Evolutionary conservation across 768 basidiomycete species (phyloP), one percentile per base, ranked within the genome.

Genomic region (Lactarius tabidus): DNA sequence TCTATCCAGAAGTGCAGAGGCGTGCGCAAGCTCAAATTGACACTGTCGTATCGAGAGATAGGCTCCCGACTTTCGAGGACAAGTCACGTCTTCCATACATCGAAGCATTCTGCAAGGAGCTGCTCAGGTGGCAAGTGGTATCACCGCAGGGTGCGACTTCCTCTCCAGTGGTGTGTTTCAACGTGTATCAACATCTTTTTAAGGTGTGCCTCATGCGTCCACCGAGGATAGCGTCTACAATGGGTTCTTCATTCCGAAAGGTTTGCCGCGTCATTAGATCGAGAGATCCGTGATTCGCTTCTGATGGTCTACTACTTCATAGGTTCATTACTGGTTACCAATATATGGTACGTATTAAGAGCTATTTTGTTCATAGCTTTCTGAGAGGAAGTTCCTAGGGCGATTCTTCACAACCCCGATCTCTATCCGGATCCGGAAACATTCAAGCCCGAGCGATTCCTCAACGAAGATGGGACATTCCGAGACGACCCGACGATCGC

Each of bases 11-110:
- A 14, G 64, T 64, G 23, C 62, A 63, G 64, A 23, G 38, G 6
- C 33, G 51, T 18, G 69, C 69, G 5, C 69, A 69, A 26, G 51
- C 61, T 17, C 63, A 70, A 55, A 28, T 70, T 41, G 67, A 68
- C 43, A 12, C 38, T 8, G 62, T 66, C 31, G 54, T 65, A 9
- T 62, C 65, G 23, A 26, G 54, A 17, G 57, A 60, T 17, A 51
- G 67, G 39, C 33, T 66, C 6, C 69, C 69, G 10, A 52, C 20
- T 20, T 64, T 65, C 28, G 67, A 59, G 17, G 41, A 41, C 20
- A 41, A 12, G 41, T 41, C 12, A 20, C n/a, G n/a, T n/a, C n/a
- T n/a, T n/a, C n/a, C n/a, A n/a, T n/a, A n/a, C n/a, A n/a, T n/a
- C n/a, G n/a, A 41, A 8, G 41, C 41, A 20, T 8, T 41, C 20